These are phyloP conservation scores for Zanthoxylum bungeanum DNA, from an alignment of 345 rosid species.

Conservation along the genomic window DNA sequence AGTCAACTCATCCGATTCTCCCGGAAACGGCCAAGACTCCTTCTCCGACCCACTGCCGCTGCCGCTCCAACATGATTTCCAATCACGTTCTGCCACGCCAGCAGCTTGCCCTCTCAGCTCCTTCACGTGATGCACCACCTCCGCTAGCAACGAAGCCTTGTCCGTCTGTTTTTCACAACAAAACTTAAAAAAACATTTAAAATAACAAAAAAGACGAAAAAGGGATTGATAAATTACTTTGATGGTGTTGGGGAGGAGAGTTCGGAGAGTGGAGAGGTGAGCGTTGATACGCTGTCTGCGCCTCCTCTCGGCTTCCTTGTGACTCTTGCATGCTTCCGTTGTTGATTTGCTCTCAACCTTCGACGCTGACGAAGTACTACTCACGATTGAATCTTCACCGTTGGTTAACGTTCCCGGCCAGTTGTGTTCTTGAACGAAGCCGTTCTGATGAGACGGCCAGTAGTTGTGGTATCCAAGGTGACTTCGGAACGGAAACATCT, in stretches of 20 bases:
- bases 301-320: constrained; percentile 54
- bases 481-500: constrained; percentile 32
- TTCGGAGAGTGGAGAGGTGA: constrained; percentile 57
- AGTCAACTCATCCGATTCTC: constrained; percentile 40
- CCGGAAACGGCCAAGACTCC: constrained; percentile 31
- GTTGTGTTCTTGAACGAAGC: constrained; percentile 8
- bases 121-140: constrained; percentile 66
- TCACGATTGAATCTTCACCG: constrained; percentile 24
- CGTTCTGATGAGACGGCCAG: not conserved
- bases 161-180: constrained; percentile 42
- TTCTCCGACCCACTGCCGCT: constrained; percentile 13
- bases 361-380: constrained; percentile 23
- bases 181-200: not conserved
- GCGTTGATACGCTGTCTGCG: constrained; percentile 62
- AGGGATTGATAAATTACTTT: constrained; percentile 20
- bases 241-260: constrained; percentile 50
- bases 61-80: constrained; percentile 19
- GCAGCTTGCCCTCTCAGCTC: constrained; percentile 49
- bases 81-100: constrained; percentile 19
- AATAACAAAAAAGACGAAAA: not conserved
- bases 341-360: constrained; percentile 17
- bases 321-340: constrained; percentile 39
- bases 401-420: constrained; percentile 18
- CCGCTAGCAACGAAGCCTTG: constrained; percentile 82
- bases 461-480: not conserved